Percentiles rank a stretch among this genome's conserved stretches.
Conservation (phyloP, 192 early-diverging fungal genomes). For the Backusella psychrophila region DNA sequence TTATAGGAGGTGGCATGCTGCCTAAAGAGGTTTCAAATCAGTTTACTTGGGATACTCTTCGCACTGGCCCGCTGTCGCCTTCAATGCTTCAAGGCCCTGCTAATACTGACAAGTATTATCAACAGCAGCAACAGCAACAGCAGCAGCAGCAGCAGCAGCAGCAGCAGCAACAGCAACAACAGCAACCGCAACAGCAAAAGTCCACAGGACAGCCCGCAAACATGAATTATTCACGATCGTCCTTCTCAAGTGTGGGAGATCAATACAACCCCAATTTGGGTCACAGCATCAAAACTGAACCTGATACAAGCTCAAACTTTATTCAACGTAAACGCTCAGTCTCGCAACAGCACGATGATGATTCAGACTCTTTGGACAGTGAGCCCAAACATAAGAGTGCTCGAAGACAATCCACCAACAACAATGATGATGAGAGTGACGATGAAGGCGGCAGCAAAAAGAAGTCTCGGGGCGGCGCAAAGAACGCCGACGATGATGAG, state of each 20-base stretch:
- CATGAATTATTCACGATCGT: not conserved
- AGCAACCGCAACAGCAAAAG: not conserved
- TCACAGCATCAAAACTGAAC: not conserved
- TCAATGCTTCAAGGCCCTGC: slow-evolving; percentile 72
- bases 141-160: not conserved
- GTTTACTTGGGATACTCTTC: slow-evolving; percentile 58
- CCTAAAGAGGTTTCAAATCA: slow-evolving; percentile 35
- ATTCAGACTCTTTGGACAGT: not conserved
- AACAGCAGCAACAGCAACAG: not conserved
- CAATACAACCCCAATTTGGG: not conserved
- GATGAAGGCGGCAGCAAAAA: not conserved
- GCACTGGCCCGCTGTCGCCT: slow-evolving; percentile 42
- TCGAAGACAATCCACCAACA: not conserved
- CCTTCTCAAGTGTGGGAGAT: not conserved
- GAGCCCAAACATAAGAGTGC: not conserved
- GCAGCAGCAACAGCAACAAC: not conserved
- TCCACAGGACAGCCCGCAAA: not conserved
- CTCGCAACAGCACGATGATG: not conserved
- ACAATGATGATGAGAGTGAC: not conserved
- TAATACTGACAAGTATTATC: slow-evolving; percentile 19
- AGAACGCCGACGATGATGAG: slow-evolving; percentile 54
- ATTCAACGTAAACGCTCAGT: not conserved
- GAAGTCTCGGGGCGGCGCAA: not conserved
- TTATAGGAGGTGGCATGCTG: slow-evolving; percentile 15
- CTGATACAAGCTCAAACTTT: not conserved